These are phyloP conservation scores for Melastoma candidum DNA, from an alignment of 441 rosid genomes.

Conservation along the genomic window DNA sequence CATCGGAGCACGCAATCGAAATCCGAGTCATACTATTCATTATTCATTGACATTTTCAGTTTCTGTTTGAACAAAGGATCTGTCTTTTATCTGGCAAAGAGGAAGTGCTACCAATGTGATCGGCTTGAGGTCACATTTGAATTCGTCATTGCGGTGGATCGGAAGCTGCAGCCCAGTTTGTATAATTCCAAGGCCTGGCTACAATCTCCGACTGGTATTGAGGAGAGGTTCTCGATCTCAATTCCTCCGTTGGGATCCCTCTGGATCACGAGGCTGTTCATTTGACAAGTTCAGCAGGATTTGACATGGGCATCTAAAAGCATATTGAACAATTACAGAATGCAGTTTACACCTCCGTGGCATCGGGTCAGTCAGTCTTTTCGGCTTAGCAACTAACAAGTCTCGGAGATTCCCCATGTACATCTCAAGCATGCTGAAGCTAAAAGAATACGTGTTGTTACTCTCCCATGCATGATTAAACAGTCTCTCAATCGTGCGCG, in stretches of 20 bases:
- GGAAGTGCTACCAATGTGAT: constrained; percentile 67
- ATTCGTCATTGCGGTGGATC: constrained; percentile 78
- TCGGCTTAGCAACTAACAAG: constrained; percentile 49
- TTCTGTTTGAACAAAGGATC: background rate
- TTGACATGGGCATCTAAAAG: background rate
- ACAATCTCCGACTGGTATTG: constrained; percentile 51
- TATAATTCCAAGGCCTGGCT: constrained; percentile 64
- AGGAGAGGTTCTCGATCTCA: constrained; percentile 56
- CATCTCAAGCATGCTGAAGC: constrained; percentile 81
- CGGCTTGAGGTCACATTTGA: constrained; percentile 67
- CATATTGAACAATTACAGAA: background rate
- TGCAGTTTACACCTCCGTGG: constrained; percentile 49
- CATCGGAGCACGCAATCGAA: constrained; percentile 40
- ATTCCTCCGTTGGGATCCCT: constrained; percentile 47
- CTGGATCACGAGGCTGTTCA: constrained; percentile 52
- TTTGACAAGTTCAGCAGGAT: background rate
- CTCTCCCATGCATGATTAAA: constrained; percentile 51
- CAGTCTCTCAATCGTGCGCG: constrained; percentile 44
- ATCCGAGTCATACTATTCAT: constrained; percentile 58
- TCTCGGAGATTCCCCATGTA: constrained; percentile 77
- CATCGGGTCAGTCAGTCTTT: constrained; percentile 35
- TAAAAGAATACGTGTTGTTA: constrained; percentile 40
- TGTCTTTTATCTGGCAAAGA: background rate
- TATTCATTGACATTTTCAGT: background rate
- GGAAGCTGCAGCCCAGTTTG: constrained; percentile 59